Evolutionary conservation across 2,329 filamentous ascomycete species (phyloP).

Genomic region (Phaeophleospora eucalypticola): DNA sequence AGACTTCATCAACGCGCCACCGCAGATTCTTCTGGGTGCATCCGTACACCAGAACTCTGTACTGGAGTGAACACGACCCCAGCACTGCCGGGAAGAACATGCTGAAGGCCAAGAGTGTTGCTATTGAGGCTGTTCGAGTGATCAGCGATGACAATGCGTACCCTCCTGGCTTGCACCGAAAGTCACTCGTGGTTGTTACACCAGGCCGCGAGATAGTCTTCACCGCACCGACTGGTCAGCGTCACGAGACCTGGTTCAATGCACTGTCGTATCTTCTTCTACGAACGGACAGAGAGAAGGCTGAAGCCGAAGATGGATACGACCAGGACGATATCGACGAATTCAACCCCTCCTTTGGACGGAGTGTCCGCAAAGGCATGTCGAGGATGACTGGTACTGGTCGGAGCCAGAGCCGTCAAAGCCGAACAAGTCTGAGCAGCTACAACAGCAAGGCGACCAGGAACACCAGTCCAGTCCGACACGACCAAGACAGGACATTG

Average conservation of each 20-base stretch:
- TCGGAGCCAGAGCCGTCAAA: constrained; percentile 37
- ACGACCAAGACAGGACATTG: constrained; percentile 15
- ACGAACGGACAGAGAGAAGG: constrained; percentile 55
- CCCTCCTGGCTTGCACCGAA: constrained; percentile 88
- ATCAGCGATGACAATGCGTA: constrained; percentile 92
- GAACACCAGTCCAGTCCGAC: constrained; percentile 56
- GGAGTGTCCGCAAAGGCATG: constrained; percentile 46
- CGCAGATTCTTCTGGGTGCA: constrained; percentile 98
- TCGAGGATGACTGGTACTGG: constrained; percentile 57
- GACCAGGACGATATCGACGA: constrained; percentile 62
- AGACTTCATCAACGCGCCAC: constrained; percentile 85
- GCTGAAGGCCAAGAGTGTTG: constrained; percentile 79
- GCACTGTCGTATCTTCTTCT: constrained; percentile 88
- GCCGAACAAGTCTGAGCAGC: constrained; percentile 34
- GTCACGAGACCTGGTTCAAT: constrained; percentile 98
- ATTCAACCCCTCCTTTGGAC: constrained; percentile 65
- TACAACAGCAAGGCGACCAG: constrained; percentile 55
- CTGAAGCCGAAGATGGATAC: constrained; percentile 52
- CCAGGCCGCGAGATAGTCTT: constrained; percentile 88
- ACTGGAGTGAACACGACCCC: constrained; percentile 93
- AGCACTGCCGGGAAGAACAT: constrained; percentile 72
- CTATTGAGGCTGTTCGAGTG: constrained; percentile 87
- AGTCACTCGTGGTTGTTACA: constrained; percentile 86
- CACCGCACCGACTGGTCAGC: constrained; percentile 85
- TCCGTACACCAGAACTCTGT: constrained; percentile 90